phyloP scores from a whole-genome alignment of 805 yeast species.

The Dipodascus geniculatus region DNA sequence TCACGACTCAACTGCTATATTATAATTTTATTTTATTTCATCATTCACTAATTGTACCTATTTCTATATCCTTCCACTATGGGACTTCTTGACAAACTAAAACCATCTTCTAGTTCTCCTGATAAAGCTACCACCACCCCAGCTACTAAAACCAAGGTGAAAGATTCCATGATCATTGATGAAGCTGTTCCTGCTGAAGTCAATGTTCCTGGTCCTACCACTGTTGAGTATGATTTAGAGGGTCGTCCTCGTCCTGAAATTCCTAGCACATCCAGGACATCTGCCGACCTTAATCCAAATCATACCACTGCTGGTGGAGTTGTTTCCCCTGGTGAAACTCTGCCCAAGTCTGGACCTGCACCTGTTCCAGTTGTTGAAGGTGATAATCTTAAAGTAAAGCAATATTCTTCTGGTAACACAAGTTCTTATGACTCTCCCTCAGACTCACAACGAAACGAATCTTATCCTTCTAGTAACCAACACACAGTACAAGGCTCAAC shows the following conservation, averaged over 20 bases:
- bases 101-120: not conserved
- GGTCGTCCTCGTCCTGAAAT: constrained; percentile 1
- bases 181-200: not conserved
- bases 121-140: not conserved
- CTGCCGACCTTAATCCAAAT: not conserved
- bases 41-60: not conserved
- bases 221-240: not conserved
- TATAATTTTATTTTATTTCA: not conserved
- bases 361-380: constrained; percentile 1
- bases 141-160: not conserved
- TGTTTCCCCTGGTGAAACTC: not conserved
- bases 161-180: not conserved
- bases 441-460: too few relatives aligned
- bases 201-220: not conserved
- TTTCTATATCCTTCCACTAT: not conserved
- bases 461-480: too few relatives aligned
- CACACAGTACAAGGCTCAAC: too few relatives aligned
- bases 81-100: not conserved
- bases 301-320: not conserved
- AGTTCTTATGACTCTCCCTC: not conserved
- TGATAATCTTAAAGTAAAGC: not conserved
- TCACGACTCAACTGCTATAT: not conserved
- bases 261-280: not conserved
- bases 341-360: not conserved
- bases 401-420: not conserved